A percentile compares a stretch with the other conserved stretches of the same genome.
Conservation (phyloP, 1,284 basidiomycete genomes). For the Amylostereum chailletii region DNA sequence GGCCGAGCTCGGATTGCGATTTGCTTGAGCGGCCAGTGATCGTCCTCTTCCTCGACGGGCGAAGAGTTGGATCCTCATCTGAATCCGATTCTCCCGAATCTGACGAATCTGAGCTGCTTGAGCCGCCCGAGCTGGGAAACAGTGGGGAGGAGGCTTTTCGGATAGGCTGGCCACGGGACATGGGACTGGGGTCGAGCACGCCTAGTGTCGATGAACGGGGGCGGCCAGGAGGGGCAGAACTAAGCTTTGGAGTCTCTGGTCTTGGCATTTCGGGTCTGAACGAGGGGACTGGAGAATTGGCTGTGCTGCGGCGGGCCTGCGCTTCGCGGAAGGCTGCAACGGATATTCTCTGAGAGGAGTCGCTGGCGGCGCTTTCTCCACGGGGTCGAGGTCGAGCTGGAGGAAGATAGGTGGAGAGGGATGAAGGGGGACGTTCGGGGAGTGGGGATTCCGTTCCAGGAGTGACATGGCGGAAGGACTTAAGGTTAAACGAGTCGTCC, state of each 20-base stretch:
- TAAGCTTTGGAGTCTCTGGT: not conserved
- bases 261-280: slow-evolving; percentile 35
- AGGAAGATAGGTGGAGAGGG: slow-evolving; percentile 16
- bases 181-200: slow-evolving; percentile 1
- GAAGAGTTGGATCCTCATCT: slow-evolving; percentile 26
- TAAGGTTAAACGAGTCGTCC: slow-evolving; percentile 42
- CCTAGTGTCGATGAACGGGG: slow-evolving; percentile 7
- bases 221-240: slow-evolving; percentile 5
- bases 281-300: slow-evolving; percentile 53
- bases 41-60: slow-evolving; percentile 24
- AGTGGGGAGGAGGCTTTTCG: slow-evolving; percentile 11
- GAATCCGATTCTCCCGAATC: slow-evolving; percentile 25
- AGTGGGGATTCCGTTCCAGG: slow-evolving; percentile 23
- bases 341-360: slow-evolving; percentile 62
- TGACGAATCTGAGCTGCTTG: slow-evolving; percentile 19
- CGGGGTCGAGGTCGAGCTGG: slow-evolving; percentile 38
- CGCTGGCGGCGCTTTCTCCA: slow-evolving; percentile 49
- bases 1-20: slow-evolving; percentile 22
- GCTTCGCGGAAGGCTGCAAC: slow-evolving; percentile 73
- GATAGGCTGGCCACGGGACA: slow-evolving; percentile 11
- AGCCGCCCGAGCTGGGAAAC: slow-evolving; percentile 6
- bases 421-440: slow-evolving; percentile 15
- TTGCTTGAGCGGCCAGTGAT: slow-evolving; percentile 20
- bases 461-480: slow-evolving; percentile 58
- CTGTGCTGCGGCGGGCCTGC: slow-evolving; percentile 53